These are phyloP conservation scores for Priceomyces medius DNA, from an alignment of 805 yeast species.

Conservation along the genomic window DNA sequence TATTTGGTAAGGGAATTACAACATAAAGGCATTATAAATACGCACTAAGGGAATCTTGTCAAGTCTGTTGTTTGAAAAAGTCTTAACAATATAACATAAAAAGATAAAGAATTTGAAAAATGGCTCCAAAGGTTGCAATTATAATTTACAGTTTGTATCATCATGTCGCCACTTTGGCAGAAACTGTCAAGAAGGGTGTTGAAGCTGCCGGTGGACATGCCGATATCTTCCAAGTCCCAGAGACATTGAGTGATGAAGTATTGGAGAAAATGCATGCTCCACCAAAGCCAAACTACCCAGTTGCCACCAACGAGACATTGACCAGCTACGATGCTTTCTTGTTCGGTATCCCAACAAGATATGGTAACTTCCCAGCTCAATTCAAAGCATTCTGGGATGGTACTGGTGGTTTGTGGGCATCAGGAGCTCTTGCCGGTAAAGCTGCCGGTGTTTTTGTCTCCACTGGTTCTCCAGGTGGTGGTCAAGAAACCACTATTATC, in stretches of 20 bases:
- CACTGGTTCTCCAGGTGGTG: conserved; percentile 78
- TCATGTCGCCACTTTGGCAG: conserved; percentile 69
- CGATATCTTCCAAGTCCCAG: conserved; percentile 70
- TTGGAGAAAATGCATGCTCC: conserved; percentile 61
- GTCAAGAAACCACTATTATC: conserved; percentile 71
- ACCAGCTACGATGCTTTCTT: conserved; percentile 72
- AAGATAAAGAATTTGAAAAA: conserved; percentile 9
- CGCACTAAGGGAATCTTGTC: no score
- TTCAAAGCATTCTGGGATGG: conserved; percentile 73
- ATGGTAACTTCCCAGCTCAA: conserved; percentile 78
- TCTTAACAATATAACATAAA: not conserved
- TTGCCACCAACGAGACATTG: conserved; percentile 60
- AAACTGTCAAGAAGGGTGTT: conserved; percentile 65
- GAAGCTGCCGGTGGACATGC: conserved; percentile 68
- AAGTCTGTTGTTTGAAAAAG: no score
- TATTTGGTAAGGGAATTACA: no score
- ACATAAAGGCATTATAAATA: no score
- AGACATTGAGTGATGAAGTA: conserved; percentile 64
- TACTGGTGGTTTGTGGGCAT: conserved; percentile 79
- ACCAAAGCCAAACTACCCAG: conserved; percentile 49
- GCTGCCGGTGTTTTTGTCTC: conserved; percentile 71
- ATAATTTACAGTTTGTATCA: conserved; percentile 72
- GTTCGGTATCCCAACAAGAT: conserved; percentile 86
- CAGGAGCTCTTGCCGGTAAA: conserved; percentile 71
- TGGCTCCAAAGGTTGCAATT: conserved; percentile 42